phyloP scores from a whole-genome alignment of 106 monocot genomes.

The Xerophyta viscosa region DNA sequence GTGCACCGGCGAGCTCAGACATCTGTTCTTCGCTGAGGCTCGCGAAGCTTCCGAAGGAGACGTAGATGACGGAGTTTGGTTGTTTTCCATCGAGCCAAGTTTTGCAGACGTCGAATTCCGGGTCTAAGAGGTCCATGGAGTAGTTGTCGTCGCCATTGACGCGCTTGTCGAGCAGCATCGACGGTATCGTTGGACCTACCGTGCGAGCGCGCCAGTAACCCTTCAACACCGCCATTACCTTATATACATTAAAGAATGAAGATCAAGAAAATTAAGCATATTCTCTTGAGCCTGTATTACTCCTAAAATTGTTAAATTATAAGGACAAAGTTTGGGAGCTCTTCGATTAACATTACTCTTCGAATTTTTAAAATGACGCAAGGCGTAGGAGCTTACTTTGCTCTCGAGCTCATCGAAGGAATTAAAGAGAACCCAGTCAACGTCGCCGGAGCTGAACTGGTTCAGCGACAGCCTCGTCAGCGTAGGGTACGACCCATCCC shows the following conservation, averaged over 20 bases:
- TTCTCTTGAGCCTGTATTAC: too few relatives aligned
- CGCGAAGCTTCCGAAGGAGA: conserved; percentile 39
- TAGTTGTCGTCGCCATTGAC: conserved; percentile 16
- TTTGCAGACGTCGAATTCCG: conserved; percentile 5
- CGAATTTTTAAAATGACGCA: too few relatives aligned
- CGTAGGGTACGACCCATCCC: neutral
- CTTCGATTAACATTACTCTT: too few relatives aligned
- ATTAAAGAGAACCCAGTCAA: neutral
- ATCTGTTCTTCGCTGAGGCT: conserved; percentile 5
- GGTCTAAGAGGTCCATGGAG: conserved; percentile 17
- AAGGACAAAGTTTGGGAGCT: too few relatives aligned
- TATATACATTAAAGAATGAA: too few relatives aligned
- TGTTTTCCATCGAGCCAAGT: conserved; percentile 32
- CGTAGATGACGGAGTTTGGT: conserved; percentile 29
- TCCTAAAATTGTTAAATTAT: too few relatives aligned
- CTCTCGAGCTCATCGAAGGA: conserved; percentile 1
- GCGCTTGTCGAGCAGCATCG: conserved; percentile 6
- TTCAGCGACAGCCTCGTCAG: neutral
- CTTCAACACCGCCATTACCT: neutral
- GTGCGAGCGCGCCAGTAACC: neutral
- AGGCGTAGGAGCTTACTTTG: too few relatives aligned
- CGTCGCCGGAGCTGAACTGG: neutral
- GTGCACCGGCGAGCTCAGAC: conserved; percentile 20
- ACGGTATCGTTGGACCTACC: conserved; percentile 24
- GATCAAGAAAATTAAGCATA: too few relatives aligned